Base-by-base conservation (phyloP, 2,329 filamentous ascomycete genomes). In the Paecilomyces formosus region DNA sequence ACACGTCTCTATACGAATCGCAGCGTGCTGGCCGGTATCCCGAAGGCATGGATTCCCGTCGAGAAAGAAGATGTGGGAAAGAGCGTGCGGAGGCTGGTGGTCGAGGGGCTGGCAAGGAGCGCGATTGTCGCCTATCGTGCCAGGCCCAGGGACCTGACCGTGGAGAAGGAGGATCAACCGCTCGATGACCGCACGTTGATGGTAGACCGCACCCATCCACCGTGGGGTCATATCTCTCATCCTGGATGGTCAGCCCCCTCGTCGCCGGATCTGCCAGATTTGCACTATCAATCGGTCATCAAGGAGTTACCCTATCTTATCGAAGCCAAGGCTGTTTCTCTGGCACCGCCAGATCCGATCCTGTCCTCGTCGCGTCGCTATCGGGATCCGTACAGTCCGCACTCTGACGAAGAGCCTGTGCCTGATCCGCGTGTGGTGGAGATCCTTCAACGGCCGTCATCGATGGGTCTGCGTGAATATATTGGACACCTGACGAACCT, bases 321-420 rank as follows among this genome's bases (percentile, higher is more conserved):
- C 62, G 93, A 97, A 77, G 93, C 90, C 9, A 93, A 93, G 72
- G 93, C 92, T 0, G 85, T 97, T n/a, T 92, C 90, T 0, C 82
- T 96, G 39, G 90, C 89, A 0, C 90, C 87, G 30, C 78, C 80
- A 0, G 80, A 82, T 63, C 79, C 81, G 3, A 72, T 75, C 2
- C 66, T 69, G 9, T 63, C 65, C n/a, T 51, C 79, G 76, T 62
- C 77, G 72, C 35, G 72, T 45, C 35, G 33, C 18, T 57, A 56
- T 54, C 54, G 54, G 67, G 33, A 77, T 76, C 18, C 66, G 67
- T 71, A 70, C 61, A 65, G 61, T 21, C 60, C 58, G 35, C 35
- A 66, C 68, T 18, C 72, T 73, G 2, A 61, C 60, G 62, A 72
- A 55, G 57, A 72, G 64, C 63, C 73, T 61, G 57, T 80, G 22